phyloP scores from a whole-genome alignment of 306 rosid species.

The Casuarina equisetifolia region DNA sequence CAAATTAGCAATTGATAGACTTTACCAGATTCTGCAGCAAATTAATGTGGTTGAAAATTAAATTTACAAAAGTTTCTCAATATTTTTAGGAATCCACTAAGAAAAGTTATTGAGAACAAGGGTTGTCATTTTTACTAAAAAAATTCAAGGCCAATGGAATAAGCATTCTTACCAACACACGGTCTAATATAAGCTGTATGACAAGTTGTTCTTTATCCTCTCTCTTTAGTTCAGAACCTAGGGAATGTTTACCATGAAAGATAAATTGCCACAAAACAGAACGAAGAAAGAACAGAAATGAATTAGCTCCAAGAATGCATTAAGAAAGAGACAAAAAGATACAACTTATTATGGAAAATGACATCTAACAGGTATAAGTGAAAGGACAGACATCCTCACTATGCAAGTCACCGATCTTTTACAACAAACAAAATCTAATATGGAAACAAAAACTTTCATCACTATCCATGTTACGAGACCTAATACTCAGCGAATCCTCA shows the following conservation, averaged over 20 bases:
- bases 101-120: not conserved
- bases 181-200: conserved; percentile 69
- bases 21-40: not conserved
- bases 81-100: not conserved
- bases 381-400: not conserved
- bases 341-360: conserved; percentile 7
- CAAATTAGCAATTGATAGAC: not conserved
- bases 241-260: conserved; percentile 33
- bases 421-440: not conserved
- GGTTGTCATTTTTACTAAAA: conserved; percentile 5
- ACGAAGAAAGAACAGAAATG: not conserved
- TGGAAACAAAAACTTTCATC: not conserved
- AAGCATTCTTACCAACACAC: conserved; percentile 55
- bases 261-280: conserved; percentile 8
- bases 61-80: not conserved
- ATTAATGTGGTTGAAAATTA: not conserved
- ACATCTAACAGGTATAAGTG: not conserved
- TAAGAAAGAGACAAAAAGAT: conserved; percentile 8
- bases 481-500: not conserved
- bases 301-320: conserved; percentile 17
- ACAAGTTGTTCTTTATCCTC: conserved; percentile 88
- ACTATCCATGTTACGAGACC: not conserved
- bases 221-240: conserved; percentile 72
- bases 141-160: conserved; percentile 17
- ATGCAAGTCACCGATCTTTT: not conserved